Conservation (phyloP, 148 eudicot species). For the Heliosperma pusillum region DNA sequence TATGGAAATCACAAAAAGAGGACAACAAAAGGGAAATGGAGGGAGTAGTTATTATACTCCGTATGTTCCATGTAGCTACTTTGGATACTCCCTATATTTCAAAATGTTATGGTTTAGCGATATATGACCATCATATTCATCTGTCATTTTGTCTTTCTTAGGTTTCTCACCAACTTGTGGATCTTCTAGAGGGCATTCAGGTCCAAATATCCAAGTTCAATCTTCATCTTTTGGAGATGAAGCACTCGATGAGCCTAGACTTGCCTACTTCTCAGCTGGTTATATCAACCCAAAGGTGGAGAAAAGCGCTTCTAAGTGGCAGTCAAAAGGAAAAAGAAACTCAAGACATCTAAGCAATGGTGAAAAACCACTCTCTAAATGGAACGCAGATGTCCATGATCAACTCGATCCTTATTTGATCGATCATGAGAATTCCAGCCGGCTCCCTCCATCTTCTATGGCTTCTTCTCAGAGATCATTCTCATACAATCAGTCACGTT, state of each 20-base stretch:
- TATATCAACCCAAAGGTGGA: slow-evolving; percentile 35
- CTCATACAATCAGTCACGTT: slow-evolving; percentile 5
- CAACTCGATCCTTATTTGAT: slow-evolving; percentile 27
- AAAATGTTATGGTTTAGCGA: not conserved
- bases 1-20: no score
- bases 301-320: slow-evolving; percentile 68
- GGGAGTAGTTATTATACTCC: no score
- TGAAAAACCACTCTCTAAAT: slow-evolving; percentile 29
- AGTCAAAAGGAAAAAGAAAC: slow-evolving; percentile 73
- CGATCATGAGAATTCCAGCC: slow-evolving; percentile 21
- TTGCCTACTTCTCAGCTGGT: slow-evolving; percentile 42
- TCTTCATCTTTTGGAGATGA: slow-evolving; percentile 42
- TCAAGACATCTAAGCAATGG: slow-evolving; percentile 40
- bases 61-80: not conserved
- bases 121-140: not conserved
- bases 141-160: slow-evolving; percentile 4
- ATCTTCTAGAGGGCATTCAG: slow-evolving; percentile 20
- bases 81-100: not conserved
- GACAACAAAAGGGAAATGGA: no score
- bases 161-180: slow-evolving; percentile 18
- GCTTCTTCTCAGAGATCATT: slow-evolving; percentile 5
- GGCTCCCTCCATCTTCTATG: slow-evolving; percentile 28
- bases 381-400: slow-evolving; percentile 30
- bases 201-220: slow-evolving; percentile 46
- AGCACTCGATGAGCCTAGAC: slow-evolving; percentile 41